Percentiles rank a stretch among this genome's conserved stretches.
Evolutionary conservation across 2,329 filamentous ascomycete species (phyloP).

Genomic region (Diaporthe citrichinensis): DNA sequence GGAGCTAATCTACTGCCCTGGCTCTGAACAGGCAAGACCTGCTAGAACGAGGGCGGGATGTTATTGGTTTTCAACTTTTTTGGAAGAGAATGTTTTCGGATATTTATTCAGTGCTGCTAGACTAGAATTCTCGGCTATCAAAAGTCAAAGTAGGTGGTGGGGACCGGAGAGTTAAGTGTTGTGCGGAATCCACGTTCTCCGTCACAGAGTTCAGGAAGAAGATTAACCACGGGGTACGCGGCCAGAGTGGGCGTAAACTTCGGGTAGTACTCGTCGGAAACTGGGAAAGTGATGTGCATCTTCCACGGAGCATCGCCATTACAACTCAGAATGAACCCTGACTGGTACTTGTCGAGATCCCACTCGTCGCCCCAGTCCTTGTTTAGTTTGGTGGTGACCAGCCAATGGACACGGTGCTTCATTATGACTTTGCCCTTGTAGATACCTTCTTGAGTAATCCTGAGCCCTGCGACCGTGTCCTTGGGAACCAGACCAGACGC

Average conservation of each 20-base stretch:
- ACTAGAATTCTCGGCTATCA: background rate
- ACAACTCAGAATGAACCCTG: background rate
- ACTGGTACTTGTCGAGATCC: slow-evolving; percentile 21
- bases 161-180: slow-evolving; percentile 15
- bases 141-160: background rate
- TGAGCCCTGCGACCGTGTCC: background rate
- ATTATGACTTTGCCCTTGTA: background rate
- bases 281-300: slow-evolving; percentile 10
- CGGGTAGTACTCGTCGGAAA: slow-evolving; percentile 7
- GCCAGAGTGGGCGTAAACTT: slow-evolving; percentile 7
- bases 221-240: slow-evolving; percentile 8
- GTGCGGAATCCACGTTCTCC: slow-evolving; percentile 10
- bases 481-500: background rate
- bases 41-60: too few relatives aligned
- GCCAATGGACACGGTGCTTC: slow-evolving; percentile 1
- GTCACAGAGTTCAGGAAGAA: slow-evolving; percentile 6
- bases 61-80: too few relatives aligned
- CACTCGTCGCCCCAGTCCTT: background rate
- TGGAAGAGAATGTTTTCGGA: too few relatives aligned
- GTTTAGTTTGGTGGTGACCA: slow-evolving; percentile 9
- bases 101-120: background rate
- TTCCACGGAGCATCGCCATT: slow-evolving; percentile 5
- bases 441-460: background rate
- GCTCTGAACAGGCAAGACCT: too few relatives aligned
- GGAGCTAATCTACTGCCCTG: too few relatives aligned